Evolutionary conservation across 2,329 filamentous ascomycete genomes (phyloP).

Genomic region (Colletotrichum viniferum): DNA sequence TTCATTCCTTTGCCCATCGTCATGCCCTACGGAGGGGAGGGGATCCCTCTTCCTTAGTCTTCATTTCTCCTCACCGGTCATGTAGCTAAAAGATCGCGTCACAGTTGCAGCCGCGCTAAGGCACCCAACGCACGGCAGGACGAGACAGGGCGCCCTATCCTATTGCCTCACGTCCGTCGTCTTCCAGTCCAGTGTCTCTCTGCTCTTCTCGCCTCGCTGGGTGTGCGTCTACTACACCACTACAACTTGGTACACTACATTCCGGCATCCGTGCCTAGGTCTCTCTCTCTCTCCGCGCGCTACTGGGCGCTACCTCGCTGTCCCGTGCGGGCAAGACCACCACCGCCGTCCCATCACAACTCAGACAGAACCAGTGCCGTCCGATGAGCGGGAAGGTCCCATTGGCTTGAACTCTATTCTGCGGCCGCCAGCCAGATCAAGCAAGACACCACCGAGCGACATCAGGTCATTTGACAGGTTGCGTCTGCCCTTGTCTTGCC

Average conservation of each 20-base stretch:
- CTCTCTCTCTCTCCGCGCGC: not conserved
- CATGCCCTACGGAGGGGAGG: not conserved
- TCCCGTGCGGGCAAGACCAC: not conserved
- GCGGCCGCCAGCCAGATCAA: slow-evolving; percentile 6
- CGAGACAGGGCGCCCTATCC: not conserved
- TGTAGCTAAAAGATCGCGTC: not conserved
- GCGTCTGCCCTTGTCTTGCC: slow-evolving; percentile 9
- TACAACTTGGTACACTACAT: not conserved
- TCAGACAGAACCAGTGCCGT: not conserved
- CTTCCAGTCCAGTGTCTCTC: not conserved
- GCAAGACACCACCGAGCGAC: slow-evolving; percentile 3
- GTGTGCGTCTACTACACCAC: not conserved
- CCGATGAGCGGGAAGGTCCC: slow-evolving; percentile 11
- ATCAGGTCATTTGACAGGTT: slow-evolving; percentile 18
- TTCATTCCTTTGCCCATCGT: not conserved
- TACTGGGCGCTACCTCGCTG: not conserved
- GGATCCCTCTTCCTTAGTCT: not conserved
- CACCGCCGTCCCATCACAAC: not conserved
- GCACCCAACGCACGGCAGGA: slow-evolving; percentile 1
- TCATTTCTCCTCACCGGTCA: not conserved
- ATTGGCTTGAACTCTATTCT: slow-evolving; percentile 18
- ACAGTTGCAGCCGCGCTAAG: slow-evolving; percentile 6
- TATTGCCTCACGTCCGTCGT: not conserved
- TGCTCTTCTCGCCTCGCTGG: not conserved
- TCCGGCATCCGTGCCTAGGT: not conserved